These are phyloP conservation scores for Corynespora cassiicola DNA, from an alignment of 2,329 filamentous ascomycete genomes.

Conservation along the genomic window DNA sequence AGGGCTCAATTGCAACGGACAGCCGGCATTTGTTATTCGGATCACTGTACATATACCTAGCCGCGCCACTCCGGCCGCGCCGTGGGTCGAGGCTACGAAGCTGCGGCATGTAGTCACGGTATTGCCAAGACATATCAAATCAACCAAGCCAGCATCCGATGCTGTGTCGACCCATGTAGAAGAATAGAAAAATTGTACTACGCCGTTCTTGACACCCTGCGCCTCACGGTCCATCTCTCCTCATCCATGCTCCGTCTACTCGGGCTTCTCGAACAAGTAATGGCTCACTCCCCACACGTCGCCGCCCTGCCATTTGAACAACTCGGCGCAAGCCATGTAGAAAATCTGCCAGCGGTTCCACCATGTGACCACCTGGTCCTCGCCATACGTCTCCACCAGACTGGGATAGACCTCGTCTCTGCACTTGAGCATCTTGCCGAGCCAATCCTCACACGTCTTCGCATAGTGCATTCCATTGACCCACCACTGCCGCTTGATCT, in stretches of 20 bases:
- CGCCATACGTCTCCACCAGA: constrained; percentile 69
- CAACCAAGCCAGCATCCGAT: no score
- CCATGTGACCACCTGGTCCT: constrained; percentile 66
- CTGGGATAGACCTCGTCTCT: constrained; percentile 69
- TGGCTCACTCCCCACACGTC: constrained; percentile 73
- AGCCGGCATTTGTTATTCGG: constrained; percentile 1
- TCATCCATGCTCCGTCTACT: constrained; percentile 13
- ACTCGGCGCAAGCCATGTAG: constrained; percentile 73
- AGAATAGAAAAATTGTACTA: no score
- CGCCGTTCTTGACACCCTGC: no score
- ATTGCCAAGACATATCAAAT: constrained; percentile 23
- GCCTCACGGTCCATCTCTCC: no score
- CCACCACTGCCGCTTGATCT: constrained; percentile 72
- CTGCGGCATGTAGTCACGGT: constrained; percentile 13
- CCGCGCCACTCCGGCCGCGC: constrained; percentile 1
- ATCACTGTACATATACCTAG: constrained; percentile 19
- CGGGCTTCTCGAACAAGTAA: constrained; percentile 69
- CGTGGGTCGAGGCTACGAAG: constrained; percentile 3
- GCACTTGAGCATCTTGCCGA: constrained; percentile 64
- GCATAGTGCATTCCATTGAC: constrained; percentile 72
- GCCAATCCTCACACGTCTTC: constrained; percentile 74
- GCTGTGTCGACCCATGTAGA: no score
- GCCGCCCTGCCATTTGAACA: constrained; percentile 70
- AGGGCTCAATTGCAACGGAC: neutral
- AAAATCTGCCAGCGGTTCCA: constrained; percentile 76